phyloP scores from a whole-genome alignment of 352 stramenopile species.

The Globisporangium yorkense region DNA sequence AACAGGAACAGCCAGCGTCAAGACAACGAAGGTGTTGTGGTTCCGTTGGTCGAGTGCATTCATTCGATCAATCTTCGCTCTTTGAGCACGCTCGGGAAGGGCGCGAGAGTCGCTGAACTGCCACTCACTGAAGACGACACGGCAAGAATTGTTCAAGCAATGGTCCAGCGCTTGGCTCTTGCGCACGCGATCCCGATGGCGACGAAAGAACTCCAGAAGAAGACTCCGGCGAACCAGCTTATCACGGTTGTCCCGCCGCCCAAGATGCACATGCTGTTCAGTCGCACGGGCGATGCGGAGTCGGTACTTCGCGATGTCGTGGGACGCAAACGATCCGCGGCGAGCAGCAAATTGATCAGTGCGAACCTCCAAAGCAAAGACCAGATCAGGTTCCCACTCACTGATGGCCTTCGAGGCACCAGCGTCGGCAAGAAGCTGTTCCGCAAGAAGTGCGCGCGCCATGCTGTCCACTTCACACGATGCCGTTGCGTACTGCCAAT shows the following conservation, averaged over 20 bases:
- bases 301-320: neutral
- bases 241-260: constrained; percentile 43
- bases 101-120: constrained; percentile 11
- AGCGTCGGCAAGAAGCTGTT: constrained; percentile 44
- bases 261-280: constrained; percentile 29
- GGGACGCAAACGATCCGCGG: neutral
- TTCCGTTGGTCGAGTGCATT: constrained; percentile 36
- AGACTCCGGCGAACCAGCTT: constrained; percentile 21
- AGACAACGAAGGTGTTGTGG: neutral
- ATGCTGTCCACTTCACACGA: constrained; percentile 45
- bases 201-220: constrained; percentile 46
- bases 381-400: constrained; percentile 36
- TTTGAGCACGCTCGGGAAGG: constrained; percentile 18
- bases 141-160: constrained; percentile 25
- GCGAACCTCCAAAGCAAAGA: neutral
- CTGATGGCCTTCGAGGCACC: constrained; percentile 39
- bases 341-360: constrained; percentile 7
- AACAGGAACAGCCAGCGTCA: neutral
- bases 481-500: constrained; percentile 62
- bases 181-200: constrained; percentile 37
- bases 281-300: neutral
- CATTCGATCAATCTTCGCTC: constrained; percentile 57
- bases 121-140: constrained; percentile 42
- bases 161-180: constrained; percentile 28
- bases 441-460: constrained; percentile 50